Evolutionary conservation across 768 basidiomycete species (phyloP), one percentile per base, ranked within the genome.

Genomic region (Tylopilus subfusipes): DNA sequence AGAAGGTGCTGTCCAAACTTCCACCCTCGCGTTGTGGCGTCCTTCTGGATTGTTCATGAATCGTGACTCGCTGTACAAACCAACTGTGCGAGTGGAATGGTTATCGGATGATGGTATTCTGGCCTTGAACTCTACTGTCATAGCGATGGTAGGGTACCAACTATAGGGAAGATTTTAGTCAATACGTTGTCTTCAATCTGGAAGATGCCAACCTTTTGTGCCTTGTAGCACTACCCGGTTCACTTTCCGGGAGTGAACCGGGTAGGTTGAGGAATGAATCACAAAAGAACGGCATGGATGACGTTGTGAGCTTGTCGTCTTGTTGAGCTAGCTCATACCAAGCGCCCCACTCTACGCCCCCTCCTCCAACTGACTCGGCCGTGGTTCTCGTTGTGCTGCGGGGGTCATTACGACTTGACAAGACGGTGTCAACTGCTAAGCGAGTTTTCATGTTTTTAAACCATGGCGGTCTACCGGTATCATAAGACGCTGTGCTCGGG

Each of bases 1-100:
- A 40, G 73, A 71, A 2, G 86, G 86, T 11, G 85, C 82, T 7
- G 82, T 81, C 85, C 85, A 88, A 13, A 86, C 71, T 61, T 86
- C 86, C 4, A 80, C 77, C 57, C 80, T 80, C 4, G 67, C 60
- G 44, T 86, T 83, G 57, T 88, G 84, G 52, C 84, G 72, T 9
- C 78, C 78, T 54, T 79, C 75, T 0, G 82, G 82, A 40, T 79
- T 72, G 44, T 77, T 76, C 53, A 81, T 61, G 63, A 85, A 86
- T 8, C 73, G 74, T 1, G 81, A 76, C 14, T 69, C 68, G 18
- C 78, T 75, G 62, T 82, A 86, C 3, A 86, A 21, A 2, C 81
- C 85, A 9, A 86, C 80, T 0, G 82, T 84, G 11, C 82, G 77
- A 52, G 65, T 57, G 1, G 84, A 74, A 62, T 80, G 70, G 11